Conservation (phyloP, 495 filamentous ascomycete species). For the Hyaloscypha variabilis region DNA sequence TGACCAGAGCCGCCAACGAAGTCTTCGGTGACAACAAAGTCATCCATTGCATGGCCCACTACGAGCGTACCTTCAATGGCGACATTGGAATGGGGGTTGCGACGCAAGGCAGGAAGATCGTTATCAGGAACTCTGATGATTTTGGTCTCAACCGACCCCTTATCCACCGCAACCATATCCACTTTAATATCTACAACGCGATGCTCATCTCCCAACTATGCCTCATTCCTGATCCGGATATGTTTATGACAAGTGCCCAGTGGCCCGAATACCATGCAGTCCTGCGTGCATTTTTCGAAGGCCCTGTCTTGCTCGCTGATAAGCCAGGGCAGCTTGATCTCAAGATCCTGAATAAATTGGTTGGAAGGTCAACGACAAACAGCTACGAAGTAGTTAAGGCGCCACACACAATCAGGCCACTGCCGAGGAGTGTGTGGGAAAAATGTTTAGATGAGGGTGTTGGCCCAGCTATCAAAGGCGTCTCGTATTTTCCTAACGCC, state of each 20-base stretch:
- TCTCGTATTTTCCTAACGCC: slow-evolving; percentile 9
- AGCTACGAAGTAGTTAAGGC: slow-evolving; percentile 9
- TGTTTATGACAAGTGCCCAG: slow-evolving; percentile 21
- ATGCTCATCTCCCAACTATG: slow-evolving; percentile 11
- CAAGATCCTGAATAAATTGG: slow-evolving; percentile 6
- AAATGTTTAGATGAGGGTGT: neutral
- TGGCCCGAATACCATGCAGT: slow-evolving; percentile 21
- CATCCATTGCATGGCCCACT: slow-evolving; percentile 21
- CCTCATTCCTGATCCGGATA: slow-evolving; percentile 17
- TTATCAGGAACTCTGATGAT: slow-evolving; percentile 19
- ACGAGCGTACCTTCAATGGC: slow-evolving; percentile 18
- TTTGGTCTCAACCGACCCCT: slow-evolving; percentile 12
- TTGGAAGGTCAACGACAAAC: slow-evolving; percentile 5
- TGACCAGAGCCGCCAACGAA: slow-evolving; percentile 15
- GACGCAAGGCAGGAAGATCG: slow-evolving; percentile 10
- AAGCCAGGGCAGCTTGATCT: slow-evolving; percentile 11
- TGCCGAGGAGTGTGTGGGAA: slow-evolving; percentile 13
- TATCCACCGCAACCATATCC: slow-evolving; percentile 18
- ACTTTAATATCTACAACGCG: slow-evolving; percentile 15
- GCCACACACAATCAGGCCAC: slow-evolving; percentile 9
- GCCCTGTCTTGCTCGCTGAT: slow-evolving; percentile 18
- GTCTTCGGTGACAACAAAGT: slow-evolving; percentile 17
- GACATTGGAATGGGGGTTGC: slow-evolving; percentile 18
- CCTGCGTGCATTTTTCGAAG: slow-evolving; percentile 16
- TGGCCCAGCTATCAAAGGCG: slow-evolving; percentile 11